Evolutionary conservation across 2,329 filamentous ascomycete species (phyloP).

Genomic region (Neurospora sp.): DNA sequence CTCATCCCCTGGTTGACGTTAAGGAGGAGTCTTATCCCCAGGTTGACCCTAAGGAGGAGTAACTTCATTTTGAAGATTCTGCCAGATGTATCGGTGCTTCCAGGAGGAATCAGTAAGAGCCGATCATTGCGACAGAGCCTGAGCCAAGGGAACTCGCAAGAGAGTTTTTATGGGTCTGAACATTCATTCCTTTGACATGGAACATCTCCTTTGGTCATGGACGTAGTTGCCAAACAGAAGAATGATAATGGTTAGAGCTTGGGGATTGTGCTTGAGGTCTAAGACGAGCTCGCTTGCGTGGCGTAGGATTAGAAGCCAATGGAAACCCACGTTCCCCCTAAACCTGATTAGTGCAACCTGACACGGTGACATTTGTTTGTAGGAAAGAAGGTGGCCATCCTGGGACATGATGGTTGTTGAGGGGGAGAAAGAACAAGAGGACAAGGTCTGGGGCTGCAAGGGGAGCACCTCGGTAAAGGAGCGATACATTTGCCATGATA

Average conservation of each 20-base stretch:
- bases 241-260: neutral
- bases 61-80: neutral
- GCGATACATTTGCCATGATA: no score
- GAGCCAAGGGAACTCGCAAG: neutral
- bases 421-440: neutral
- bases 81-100: neutral
- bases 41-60: neutral
- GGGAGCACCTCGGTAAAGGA: no score
- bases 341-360: neutral
- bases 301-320: neutral
- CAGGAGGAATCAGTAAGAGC: neutral
- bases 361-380: neutral
- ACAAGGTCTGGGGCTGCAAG: no score
- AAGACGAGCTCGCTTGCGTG: neutral
- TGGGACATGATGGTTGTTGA: neutral
- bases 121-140: neutral
- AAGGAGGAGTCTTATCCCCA: no score
- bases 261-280: neutral
- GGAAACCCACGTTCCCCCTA: neutral
- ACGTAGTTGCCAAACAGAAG: neutral
- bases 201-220: neutral
- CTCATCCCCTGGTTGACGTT: neutral
- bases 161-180: neutral
- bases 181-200: neutral
- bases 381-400: neutral